Evolutionary conservation across 2,329 filamentous ascomycete genomes (phyloP).

Genomic region (Alternaria incomplexa): DNA sequence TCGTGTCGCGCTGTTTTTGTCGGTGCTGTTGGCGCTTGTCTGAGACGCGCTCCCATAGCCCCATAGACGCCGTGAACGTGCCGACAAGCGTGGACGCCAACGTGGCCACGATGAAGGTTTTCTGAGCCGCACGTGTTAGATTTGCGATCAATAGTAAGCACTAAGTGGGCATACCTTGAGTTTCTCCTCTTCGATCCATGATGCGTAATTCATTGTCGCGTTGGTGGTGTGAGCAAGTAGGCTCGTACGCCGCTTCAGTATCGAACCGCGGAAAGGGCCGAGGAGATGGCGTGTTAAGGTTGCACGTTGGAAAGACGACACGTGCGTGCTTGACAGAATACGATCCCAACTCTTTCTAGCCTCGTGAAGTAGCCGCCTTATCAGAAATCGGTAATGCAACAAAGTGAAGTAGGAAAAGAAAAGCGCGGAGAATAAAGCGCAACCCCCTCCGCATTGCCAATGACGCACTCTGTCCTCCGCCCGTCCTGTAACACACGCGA

Average conservation of each 20-base stretch:
- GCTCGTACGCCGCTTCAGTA: background rate
- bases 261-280: background rate
- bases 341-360: background rate
- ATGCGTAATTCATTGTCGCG: conserved; percentile 51
- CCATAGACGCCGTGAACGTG: conserved; percentile 53
- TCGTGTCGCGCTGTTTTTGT: conserved; percentile 47
- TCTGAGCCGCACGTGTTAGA: conserved; percentile 28
- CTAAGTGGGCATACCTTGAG: conserved; percentile 42
- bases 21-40: conserved; percentile 46
- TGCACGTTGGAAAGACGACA: background rate
- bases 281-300: background rate
- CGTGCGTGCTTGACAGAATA: background rate
- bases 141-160: background rate
- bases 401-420: conserved; percentile 1
- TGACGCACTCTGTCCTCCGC: conserved; percentile 23
- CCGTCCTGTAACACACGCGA: conserved; percentile 2
- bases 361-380: background rate
- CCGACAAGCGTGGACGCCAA: conserved; percentile 53
- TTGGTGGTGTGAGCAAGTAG: background rate
- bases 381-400: background rate
- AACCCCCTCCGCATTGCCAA: conserved; percentile 12
- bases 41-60: conserved; percentile 51
- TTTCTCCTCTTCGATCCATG: conserved; percentile 55
- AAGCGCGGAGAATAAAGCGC: conserved; percentile 3
- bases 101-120: conserved; percentile 55